Conservation (phyloP, 2,329 filamentous ascomycete genomes). For the Neonectria magnoliae region DNA sequence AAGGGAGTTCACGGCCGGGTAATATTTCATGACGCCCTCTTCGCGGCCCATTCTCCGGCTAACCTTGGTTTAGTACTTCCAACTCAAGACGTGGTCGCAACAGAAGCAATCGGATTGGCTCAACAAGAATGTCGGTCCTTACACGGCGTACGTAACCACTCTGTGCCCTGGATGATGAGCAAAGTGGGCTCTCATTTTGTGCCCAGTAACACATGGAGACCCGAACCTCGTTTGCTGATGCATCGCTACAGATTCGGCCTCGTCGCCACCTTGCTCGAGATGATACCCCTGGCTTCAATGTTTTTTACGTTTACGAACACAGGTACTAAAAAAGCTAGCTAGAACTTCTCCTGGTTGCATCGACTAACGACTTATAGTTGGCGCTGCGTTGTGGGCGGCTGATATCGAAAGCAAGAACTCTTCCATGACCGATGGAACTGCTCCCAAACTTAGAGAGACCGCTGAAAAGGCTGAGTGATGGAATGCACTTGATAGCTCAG, state of each 20-base stretch:
- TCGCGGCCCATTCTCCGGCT: not conserved
- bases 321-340: slow-evolving; percentile 52
- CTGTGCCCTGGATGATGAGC: slow-evolving; percentile 1
- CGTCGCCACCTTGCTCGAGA: slow-evolving; percentile 82
- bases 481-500: no score
- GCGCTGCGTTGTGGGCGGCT: slow-evolving; percentile 93
- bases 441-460: slow-evolving; percentile 60
- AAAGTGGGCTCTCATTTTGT: not conserved
- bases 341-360: not conserved
- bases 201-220: slow-evolving; percentile 13
- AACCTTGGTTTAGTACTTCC: slow-evolving; percentile 75
- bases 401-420: slow-evolving; percentile 74
- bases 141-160: slow-evolving; percentile 74
- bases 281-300: slow-evolving; percentile 84
- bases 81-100: slow-evolving; percentile 84
- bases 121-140: slow-evolving; percentile 75
- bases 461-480: slow-evolving; percentile 59
- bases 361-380: slow-evolving; percentile 62
- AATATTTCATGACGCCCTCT: slow-evolving; percentile 41
- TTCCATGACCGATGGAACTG: slow-evolving; percentile 60
- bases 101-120: slow-evolving; percentile 75
- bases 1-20: slow-evolving; percentile 64
- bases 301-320: slow-evolving; percentile 92
- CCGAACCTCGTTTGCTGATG: slow-evolving; percentile 22
- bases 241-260: slow-evolving; percentile 71